These are phyloP conservation scores for Volvox africanus DNA, from an alignment of 139 green algal genomes.

Conservation along the genomic window DNA sequence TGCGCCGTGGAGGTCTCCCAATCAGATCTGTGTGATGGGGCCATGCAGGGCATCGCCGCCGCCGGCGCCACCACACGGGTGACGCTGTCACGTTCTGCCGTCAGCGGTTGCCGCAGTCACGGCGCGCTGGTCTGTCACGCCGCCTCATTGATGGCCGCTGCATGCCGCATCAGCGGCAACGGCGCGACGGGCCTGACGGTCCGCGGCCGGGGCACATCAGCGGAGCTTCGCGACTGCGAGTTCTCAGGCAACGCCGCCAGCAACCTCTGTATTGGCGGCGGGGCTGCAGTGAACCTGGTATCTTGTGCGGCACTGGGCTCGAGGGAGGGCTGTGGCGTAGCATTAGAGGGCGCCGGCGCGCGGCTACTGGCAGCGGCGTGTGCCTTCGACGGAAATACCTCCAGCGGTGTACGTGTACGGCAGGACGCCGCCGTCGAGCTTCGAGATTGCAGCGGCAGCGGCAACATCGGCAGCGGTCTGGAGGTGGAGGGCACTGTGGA, in stretches of 20 bases:
- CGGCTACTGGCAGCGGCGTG: constrained; percentile 7
- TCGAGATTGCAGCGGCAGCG: constrained; percentile 2
- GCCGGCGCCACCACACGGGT: not conserved
- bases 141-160: not conserved
- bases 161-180: not conserved
- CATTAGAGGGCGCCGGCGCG: not conserved
- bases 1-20: not conserved
- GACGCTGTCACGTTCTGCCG: not conserved
- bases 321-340: not conserved
- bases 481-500: not conserved
- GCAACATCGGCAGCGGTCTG: not conserved
- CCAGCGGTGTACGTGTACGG: not conserved
- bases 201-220: not conserved
- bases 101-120: not conserved
- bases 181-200: not conserved
- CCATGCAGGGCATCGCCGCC: not conserved
- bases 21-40: not conserved
- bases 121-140: not conserved
- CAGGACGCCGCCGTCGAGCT: not conserved
- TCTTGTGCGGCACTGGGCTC: not conserved
- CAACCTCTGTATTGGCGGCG: not conserved
- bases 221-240: constrained; percentile 25
- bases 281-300: not conserved
- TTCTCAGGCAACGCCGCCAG: not conserved
- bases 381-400: constrained; percentile 11